Base-by-base conservation (phyloP, 768 basidiomycete genomes). In the Daedaleopsis nitida region DNA sequence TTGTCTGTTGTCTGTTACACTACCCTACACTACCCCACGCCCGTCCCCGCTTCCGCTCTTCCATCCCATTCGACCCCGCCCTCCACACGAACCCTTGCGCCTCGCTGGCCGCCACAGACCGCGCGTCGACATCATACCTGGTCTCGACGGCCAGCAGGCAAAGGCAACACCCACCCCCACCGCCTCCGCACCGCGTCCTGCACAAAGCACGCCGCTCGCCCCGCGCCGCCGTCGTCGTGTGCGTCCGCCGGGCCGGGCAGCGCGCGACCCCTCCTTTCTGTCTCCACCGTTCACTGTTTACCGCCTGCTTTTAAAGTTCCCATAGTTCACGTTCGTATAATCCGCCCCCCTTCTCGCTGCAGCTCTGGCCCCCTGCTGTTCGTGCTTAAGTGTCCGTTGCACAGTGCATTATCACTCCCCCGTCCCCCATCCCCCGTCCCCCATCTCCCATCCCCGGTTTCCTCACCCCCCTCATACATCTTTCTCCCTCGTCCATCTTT, bases 121-220 rank as follows among this genome's bases (percentile, higher is more conserved):
- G 17, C 39, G 39, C 39, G n/a, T 52, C 0, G 14, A 42, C 12
- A 27, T n/a, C 35, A 32, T 16, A 35, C 17, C 60, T 54, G 60
- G 60, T 62, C 60, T 57, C 51, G 60, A 57, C 60, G 60, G 55
- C 60, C 60, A 37, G 56, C 56, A 48, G 51, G 60, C 52, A 42
- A n/a, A n/a, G n/a, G n/a, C n/a, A n/a, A n/a, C n/a, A n/a, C n/a
- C 52, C 56, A 23, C 37, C 56, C 37, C 56, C 7, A 10, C 48
- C 45, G 10, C 13, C 3, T 7, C 27, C 27, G 27, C 27, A 32
- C 27, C 27, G 27, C 27, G 27, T 7, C n/a, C n/a, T n/a, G n/a
- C n/a, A n/a, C n/a, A n/a, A n/a, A n/a, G n/a, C n/a, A n/a, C n/a
- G n/a, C n/a, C n/a, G n/a, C n/a, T n/a, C n/a, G n/a, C n/a, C n/a